These are phyloP conservation scores for Papilionanthe hybrid DNA, from an alignment of 116 monocot genomes.

Conservation along the genomic window DNA sequence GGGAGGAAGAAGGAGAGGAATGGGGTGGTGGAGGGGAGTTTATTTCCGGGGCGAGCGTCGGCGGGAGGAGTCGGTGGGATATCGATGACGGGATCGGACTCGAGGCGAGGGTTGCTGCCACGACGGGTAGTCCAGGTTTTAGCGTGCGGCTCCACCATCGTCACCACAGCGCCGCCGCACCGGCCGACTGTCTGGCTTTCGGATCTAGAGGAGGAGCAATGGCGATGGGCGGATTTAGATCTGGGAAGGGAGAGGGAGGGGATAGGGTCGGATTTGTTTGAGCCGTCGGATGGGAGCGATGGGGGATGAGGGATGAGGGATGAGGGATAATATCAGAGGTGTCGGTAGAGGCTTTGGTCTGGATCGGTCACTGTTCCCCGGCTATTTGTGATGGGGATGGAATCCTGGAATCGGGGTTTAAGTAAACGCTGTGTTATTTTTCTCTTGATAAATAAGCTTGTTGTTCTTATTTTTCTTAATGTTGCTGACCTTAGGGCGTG, in stretches of 20 bases:
- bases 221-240: background rate
- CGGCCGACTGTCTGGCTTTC: background rate
- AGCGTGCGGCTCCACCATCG: constrained; percentile 46
- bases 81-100: constrained; percentile 49
- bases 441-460: too few species aligned
- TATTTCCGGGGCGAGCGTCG: constrained; percentile 11
- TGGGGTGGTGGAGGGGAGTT: constrained; percentile 13
- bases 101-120: constrained; percentile 63
- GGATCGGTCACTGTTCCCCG: too few species aligned
- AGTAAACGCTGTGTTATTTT: too few species aligned
- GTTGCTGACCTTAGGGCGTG: too few species aligned
- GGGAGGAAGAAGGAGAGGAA: constrained; percentile 23
- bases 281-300: constrained; percentile 5
- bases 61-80: constrained; percentile 63
- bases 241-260: background rate
- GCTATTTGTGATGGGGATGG: too few species aligned
- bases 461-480: too few species aligned
- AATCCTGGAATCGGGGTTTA: too few species aligned
- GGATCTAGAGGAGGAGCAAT: constrained; percentile 2
- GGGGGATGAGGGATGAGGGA: background rate
- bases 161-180: background rate
- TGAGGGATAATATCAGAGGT: background rate
- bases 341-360: background rate
- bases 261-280: background rate
- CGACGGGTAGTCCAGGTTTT: constrained; percentile 38